Conservation (phyloP, 805 yeast genomes). For the Yamadazyma endophytica region DNA sequence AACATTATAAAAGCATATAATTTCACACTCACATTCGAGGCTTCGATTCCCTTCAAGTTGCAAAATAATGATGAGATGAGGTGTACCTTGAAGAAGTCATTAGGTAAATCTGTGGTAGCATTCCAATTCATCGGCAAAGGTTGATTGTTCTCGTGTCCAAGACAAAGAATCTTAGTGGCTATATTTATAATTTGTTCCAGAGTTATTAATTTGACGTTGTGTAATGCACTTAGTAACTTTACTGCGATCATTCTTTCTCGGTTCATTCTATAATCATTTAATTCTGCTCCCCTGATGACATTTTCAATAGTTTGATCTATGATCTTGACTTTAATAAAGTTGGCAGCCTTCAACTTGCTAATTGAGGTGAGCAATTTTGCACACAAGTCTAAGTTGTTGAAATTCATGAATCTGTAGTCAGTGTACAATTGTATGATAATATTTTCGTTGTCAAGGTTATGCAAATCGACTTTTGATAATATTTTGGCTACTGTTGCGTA, state of each 20-base stretch:
- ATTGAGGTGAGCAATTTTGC: conserved; percentile 3
- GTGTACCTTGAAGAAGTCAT: conserved; percentile 69
- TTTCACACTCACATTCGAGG: conserved; percentile 5
- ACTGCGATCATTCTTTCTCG: conserved; percentile 60
- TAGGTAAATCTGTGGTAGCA: conserved; percentile 53
- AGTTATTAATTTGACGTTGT: conserved; percentile 44
- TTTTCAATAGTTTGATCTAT: conserved; percentile 65
- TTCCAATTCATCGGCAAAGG: conserved; percentile 47
- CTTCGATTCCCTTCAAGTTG: neutral
- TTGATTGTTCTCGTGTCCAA: conserved; percentile 59
- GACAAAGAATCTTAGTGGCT: conserved; percentile 53
- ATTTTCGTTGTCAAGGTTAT: conserved; percentile 31
- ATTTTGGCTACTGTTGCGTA: conserved; percentile 15
- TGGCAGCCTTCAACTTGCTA: conserved; percentile 24
- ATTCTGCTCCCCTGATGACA: conserved; percentile 63
- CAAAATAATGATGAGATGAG: conserved; percentile 29
- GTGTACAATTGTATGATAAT: conserved; percentile 42
- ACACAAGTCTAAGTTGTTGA: conserved; percentile 36
- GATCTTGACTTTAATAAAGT: conserved; percentile 39
- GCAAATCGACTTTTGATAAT: conserved; percentile 45
- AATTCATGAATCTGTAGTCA: conserved; percentile 58
- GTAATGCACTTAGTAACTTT: conserved; percentile 56
- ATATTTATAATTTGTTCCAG: conserved; percentile 46
- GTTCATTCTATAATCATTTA: conserved; percentile 54
- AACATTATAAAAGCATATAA: conserved; percentile 43